Evolutionary conservation across 306 rosid species (phyloP).

Genomic region (Quercus robur): DNA sequence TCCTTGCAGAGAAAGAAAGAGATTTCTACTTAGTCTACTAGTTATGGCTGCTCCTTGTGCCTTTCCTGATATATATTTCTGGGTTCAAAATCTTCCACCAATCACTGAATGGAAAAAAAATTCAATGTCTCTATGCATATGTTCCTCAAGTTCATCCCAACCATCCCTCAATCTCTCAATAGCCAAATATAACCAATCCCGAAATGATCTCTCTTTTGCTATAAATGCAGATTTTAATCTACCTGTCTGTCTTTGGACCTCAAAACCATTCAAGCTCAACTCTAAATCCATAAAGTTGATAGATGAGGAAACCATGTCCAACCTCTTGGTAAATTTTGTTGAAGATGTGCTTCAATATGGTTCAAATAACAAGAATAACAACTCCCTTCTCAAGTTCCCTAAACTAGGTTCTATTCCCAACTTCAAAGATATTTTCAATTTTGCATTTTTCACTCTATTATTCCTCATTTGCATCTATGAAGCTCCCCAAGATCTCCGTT

Average conservation of each 20-base stretch:
- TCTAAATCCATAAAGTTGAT: conserved; percentile 17
- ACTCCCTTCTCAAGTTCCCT: conserved; percentile 44
- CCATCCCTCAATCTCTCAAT: conserved; percentile 71
- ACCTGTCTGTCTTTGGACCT: conserved; percentile 79
- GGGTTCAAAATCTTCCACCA: conserved; percentile 83
- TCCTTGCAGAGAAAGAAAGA: not conserved
- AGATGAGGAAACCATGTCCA: conserved; percentile 42
- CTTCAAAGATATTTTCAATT: conserved; percentile 57
- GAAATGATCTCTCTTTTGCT: conserved; percentile 36
- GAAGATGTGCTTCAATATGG: conserved; percentile 77
- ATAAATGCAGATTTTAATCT: conserved; percentile 58
- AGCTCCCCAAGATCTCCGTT: conserved; percentile 64
- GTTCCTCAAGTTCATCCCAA: conserved; percentile 52
- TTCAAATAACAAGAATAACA: conserved; percentile 38
- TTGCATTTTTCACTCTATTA: conserved; percentile 55
- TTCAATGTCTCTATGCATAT: conserved; percentile 45
- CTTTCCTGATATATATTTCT: conserved; percentile 57
- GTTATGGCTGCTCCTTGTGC: conserved; percentile 52
- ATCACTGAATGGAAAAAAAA: conserved; percentile 59
- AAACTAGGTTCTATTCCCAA: conserved; percentile 40
- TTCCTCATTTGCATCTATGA: conserved; percentile 83
- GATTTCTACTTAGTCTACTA: conserved; percentile 4
- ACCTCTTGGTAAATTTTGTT: conserved; percentile 56
- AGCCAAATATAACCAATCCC: conserved; percentile 42
- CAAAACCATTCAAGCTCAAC: conserved; percentile 55